Conservation (phyloP, 2,329 filamentous ascomycete species). For the Didymella exigua region DNA sequence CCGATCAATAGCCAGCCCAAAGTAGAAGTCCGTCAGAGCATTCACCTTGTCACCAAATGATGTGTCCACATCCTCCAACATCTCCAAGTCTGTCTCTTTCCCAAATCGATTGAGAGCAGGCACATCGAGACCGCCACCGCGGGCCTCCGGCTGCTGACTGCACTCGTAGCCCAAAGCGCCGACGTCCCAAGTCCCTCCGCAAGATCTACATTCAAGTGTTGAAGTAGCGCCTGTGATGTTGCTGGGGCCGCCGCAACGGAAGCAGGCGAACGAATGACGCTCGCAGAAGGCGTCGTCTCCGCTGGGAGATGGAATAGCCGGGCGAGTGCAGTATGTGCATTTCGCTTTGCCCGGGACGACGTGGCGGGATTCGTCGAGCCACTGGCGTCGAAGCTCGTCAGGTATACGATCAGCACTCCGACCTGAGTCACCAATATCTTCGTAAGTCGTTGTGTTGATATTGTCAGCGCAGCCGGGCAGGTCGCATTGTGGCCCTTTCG, state of each 20-base stretch:
- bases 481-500: conserved; percentile 28
- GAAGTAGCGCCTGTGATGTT: conserved; percentile 23
- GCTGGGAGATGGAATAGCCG: conserved; percentile 33
- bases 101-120: conserved; percentile 24
- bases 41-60: conserved; percentile 44
- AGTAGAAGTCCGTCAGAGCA: conserved; percentile 44
- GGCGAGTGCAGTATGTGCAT: conserved; percentile 43
- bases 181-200: conserved; percentile 44
- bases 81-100: conserved; percentile 15
- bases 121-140: conserved; percentile 4
- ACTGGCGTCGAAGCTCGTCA: conserved; percentile 40
- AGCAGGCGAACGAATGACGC: conserved; percentile 51
- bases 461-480: conserved; percentile 39
- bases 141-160: conserved; percentile 19
- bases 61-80: conserved; percentile 17
- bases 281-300: conserved; percentile 42
- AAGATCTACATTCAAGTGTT: conserved; percentile 38
- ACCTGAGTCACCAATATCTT: conserved; percentile 49
- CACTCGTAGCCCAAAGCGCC: conserved; percentile 50
- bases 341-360: conserved; percentile 36
- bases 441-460: conserved; percentile 40
- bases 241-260: conserved; percentile 44
- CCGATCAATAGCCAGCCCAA: conserved; percentile 31
- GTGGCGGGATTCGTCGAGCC: conserved; percentile 21
- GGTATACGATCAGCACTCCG: conserved; percentile 52